Percentiles rank a stretch among this genome's conserved stretches.
These are phyloP conservation scores for Dendryphion nanum DNA, from an alignment of 2,329 filamentous ascomycete genomes.

Conservation along the genomic window DNA sequence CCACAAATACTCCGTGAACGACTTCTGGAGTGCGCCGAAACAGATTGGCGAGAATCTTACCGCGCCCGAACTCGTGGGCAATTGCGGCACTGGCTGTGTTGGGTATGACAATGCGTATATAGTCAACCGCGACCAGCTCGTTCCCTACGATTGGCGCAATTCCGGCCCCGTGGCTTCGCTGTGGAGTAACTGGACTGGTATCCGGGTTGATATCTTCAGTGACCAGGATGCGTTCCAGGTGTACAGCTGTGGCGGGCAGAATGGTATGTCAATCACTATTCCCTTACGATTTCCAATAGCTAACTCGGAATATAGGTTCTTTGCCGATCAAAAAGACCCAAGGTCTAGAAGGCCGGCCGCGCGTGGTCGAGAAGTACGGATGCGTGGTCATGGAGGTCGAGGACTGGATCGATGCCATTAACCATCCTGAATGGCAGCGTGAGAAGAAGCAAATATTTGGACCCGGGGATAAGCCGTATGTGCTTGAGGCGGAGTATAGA, in stretches of 20 bases:
- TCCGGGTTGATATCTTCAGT: constrained; percentile 75
- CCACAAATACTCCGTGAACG: constrained; percentile 65
- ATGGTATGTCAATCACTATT: constrained; percentile 50
- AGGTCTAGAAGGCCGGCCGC: constrained; percentile 60
- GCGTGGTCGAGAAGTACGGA: constrained; percentile 71
- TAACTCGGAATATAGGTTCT: constrained; percentile 33
- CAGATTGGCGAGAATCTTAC: constrained; percentile 70
- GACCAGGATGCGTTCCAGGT: constrained; percentile 89
- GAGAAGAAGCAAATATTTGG: constrained; percentile 52
- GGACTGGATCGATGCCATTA: constrained; percentile 93
- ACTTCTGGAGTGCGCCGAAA: constrained; percentile 82
- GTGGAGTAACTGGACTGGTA: constrained; percentile 74
- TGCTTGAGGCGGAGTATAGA: constrained; percentile 45
- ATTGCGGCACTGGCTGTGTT: constrained; percentile 79
- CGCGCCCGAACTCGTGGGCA: constrained; percentile 61
- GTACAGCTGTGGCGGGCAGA: constrained; percentile 77
- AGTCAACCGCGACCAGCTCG: constrained; percentile 60
- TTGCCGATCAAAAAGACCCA: constrained; percentile 69
- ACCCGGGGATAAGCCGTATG: constrained; percentile 43
- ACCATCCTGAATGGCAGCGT: constrained; percentile 84
- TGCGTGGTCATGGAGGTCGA: constrained; percentile 90
- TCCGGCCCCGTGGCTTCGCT: constrained; percentile 63
- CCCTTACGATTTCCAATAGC: not conserved
- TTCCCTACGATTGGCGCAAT: constrained; percentile 63
- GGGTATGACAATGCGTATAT: constrained; percentile 81